These are phyloP conservation scores for Clavispora asparagi DNA, from an alignment of 805 yeast species.

Conservation along the genomic window DNA sequence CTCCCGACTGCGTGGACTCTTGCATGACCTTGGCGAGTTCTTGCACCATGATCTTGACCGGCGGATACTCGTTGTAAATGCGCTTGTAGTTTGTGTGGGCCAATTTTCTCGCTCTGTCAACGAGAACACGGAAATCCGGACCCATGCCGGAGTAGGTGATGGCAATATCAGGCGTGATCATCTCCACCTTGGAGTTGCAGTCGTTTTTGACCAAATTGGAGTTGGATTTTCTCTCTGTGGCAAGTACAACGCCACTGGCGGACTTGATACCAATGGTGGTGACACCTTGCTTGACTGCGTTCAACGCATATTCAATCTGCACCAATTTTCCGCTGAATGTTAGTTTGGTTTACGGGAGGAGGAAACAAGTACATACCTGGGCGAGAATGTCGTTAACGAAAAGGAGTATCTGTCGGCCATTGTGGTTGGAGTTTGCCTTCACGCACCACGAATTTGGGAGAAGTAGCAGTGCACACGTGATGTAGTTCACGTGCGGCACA, in stretches of 20 bases:
- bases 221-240: slow-evolving; percentile 88
- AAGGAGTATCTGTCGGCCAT: slow-evolving; percentile 99
- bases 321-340: slow-evolving; percentile 83
- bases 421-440: slow-evolving; percentile 10
- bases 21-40: slow-evolving; percentile 97
- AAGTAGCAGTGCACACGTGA: slow-evolving; percentile 1
- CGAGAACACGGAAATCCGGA: slow-evolving; percentile 92
- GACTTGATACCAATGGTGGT: slow-evolving; percentile 92
- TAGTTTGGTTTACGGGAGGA: slow-evolving; percentile 12
- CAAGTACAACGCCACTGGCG: slow-evolving; percentile 92
- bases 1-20: slow-evolving; percentile 98
- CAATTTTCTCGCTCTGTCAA: slow-evolving; percentile 88
- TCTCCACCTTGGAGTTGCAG: slow-evolving; percentile 69
- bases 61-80: slow-evolving; percentile 94
- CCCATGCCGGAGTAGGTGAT: slow-evolving; percentile 99
- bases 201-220: slow-evolving; percentile 74
- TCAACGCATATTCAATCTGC: slow-evolving; percentile 95
- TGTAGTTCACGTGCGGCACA: not conserved
- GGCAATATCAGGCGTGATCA: slow-evolving; percentile 91
- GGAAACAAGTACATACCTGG: slow-evolving; percentile 55
- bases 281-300: slow-evolving; percentile 97
- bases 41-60: slow-evolving; percentile 87
- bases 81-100: slow-evolving; percentile 92
- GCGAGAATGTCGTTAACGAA: slow-evolving; percentile 95
- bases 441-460: not conserved